Percentiles rank a stretch among this genome's conserved stretches.
Conservation (phyloP, 805 yeast genomes). For the Spathaspora arborariae region DNA sequence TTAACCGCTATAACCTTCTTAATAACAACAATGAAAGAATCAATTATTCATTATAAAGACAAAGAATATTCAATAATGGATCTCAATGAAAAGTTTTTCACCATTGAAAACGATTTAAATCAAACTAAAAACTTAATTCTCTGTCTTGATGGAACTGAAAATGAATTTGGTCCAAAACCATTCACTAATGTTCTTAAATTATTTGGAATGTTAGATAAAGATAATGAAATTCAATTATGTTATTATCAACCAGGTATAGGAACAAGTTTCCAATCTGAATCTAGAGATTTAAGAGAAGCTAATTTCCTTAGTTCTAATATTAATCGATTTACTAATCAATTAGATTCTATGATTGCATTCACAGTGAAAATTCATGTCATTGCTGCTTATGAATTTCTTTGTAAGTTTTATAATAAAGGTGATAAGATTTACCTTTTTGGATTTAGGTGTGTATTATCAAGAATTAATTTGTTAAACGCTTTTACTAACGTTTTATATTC, state of each 20-base stretch:
- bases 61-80: constrained; percentile 1
- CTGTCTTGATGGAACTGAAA: constrained; percentile 64
- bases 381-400: constrained; percentile 52
- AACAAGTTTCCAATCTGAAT: constrained; percentile 42
- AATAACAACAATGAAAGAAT: neutral
- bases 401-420: constrained; percentile 45
- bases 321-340: constrained; percentile 8
- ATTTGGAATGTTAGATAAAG: constrained; percentile 49
- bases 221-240: constrained; percentile 43
- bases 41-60: neutral
- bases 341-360: constrained; percentile 50
- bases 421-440: constrained; percentile 58
- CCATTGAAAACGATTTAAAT: neutral
- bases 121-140: constrained; percentile 31
- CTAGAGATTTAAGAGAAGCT: constrained; percentile 16
- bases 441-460: constrained; percentile 32
- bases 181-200: constrained; percentile 53
- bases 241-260: constrained; percentile 73
- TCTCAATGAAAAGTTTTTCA: neutral
- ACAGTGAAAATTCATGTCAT: constrained; percentile 54
- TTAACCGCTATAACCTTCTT: neutral
- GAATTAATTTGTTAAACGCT: neutral
- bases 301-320: constrained; percentile 12
- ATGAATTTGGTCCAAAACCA: constrained; percentile 53
- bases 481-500: constrained; percentile 6